These are phyloP conservation scores for Obelidium mucronatum DNA, from an alignment of 192 early-diverging fungal species.

Conservation along the genomic window DNA sequence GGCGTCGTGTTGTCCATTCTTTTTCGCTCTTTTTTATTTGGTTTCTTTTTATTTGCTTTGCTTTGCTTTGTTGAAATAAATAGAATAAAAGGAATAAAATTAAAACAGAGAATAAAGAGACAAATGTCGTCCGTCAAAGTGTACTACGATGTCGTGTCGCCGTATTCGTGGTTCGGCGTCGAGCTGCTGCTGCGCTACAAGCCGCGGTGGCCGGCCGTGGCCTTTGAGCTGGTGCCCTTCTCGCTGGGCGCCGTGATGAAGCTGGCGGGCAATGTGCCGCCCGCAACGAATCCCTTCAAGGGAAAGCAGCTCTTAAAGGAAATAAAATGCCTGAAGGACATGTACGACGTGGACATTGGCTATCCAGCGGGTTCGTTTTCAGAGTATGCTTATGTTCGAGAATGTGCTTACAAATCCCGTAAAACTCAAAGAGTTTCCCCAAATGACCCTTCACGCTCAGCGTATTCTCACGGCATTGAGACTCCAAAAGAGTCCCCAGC, in stretches of 20 bases:
- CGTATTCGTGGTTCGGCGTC: constrained; percentile 42
- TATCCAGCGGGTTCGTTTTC: constrained; percentile 12
- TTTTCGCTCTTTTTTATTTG: too few relatives aligned
- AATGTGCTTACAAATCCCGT: neutral
- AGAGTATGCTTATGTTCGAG: neutral
- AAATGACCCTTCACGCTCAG: constrained; percentile 39
- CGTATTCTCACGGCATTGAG: constrained; percentile 45
- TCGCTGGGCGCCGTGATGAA: constrained; percentile 50
- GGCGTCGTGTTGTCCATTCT: neutral
- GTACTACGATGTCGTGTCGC: constrained; percentile 37
- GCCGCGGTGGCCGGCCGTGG: constrained; percentile 32
- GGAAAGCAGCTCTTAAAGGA: constrained; percentile 42
- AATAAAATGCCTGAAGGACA: neutral
- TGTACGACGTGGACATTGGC: constrained; percentile 34
- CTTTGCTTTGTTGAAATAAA: too few relatives aligned
- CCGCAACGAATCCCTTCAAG: constrained; percentile 50
- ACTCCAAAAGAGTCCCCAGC: constrained; percentile 20
- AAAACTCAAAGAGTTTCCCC: constrained; percentile 35
- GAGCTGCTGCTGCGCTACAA: constrained; percentile 36
- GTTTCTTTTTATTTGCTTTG: too few relatives aligned
- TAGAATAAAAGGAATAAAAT: too few relatives aligned
- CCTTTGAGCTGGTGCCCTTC: constrained; percentile 43
- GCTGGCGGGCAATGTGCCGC: constrained; percentile 43
- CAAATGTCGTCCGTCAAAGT: constrained; percentile 8
- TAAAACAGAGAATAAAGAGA: too few relatives aligned